Conservation (phyloP, 2,329 filamentous ascomycete species). For the Aspergillus sp. region DNA sequence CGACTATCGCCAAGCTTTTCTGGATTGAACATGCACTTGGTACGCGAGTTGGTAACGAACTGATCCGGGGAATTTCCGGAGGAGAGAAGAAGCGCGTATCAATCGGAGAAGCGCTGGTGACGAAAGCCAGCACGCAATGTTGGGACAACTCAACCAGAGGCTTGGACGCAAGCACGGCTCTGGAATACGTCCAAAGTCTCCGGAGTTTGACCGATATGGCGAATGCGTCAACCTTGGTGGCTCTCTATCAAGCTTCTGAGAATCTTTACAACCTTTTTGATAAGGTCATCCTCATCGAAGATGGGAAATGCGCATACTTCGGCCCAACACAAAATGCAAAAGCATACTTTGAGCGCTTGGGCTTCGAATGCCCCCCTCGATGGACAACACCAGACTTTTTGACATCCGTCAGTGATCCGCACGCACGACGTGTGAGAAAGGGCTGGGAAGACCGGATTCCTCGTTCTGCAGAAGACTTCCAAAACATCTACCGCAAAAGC, state of each 20-base stretch:
- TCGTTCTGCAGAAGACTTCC: slow-evolving; percentile 56
- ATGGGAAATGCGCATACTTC: slow-evolving; percentile 71
- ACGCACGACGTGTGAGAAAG: slow-evolving; percentile 55
- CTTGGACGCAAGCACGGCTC: slow-evolving; percentile 69
- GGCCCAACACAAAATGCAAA: slow-evolving; percentile 64
- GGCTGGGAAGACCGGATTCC: slow-evolving; percentile 47
- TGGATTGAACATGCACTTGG: slow-evolving; percentile 70
- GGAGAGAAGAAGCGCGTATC: slow-evolving; percentile 77
- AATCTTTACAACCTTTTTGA: slow-evolving; percentile 59
- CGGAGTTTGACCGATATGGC: slow-evolving; percentile 65
- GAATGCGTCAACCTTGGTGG: slow-evolving; percentile 61
- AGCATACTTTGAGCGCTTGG: slow-evolving; percentile 68
- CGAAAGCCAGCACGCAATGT: slow-evolving; percentile 63
- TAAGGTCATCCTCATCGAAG: slow-evolving; percentile 66
- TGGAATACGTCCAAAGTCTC: slow-evolving; percentile 70
- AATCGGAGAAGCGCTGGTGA: slow-evolving; percentile 74
- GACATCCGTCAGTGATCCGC: slow-evolving; percentile 67
- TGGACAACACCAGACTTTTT: slow-evolving; percentile 76
- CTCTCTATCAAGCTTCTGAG: slow-evolving; percentile 67
- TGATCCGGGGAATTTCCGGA: slow-evolving; percentile 68
- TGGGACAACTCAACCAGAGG: slow-evolving; percentile 78
- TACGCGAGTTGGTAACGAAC: slow-evolving; percentile 74
- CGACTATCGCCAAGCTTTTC: slow-evolving; percentile 69
- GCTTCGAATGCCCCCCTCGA: slow-evolving; percentile 69
- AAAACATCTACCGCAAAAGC: slow-evolving; percentile 51